Conservation (phyloP, 2,329 filamentous ascomycete genomes). For the Hymenoscyphus salicellus region DNA sequence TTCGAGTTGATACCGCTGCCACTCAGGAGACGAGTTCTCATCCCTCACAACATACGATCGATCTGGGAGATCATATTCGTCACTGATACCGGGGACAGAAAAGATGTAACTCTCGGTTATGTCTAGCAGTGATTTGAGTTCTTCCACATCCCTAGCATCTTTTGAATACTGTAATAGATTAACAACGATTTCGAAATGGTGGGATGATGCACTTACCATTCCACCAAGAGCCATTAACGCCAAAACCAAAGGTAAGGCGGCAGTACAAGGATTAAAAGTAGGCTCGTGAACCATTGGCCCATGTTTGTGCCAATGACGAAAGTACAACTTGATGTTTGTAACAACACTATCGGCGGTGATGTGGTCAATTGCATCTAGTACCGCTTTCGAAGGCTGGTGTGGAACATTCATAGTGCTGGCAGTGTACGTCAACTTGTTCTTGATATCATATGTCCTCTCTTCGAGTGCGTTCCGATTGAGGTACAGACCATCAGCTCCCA, state of each 20-base stretch:
- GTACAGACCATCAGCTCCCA: constrained; percentile 14
- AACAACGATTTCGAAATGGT: constrained; percentile 3
- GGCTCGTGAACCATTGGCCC: constrained; percentile 34
- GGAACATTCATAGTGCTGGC: constrained; percentile 23
- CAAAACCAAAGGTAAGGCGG: constrained; percentile 33
- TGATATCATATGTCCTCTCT: constrained; percentile 30
- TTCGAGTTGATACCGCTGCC: constrained; percentile 34
- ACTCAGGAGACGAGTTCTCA: constrained; percentile 27
- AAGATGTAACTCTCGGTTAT: constrained; percentile 31
- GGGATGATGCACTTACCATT: constrained; percentile 26
- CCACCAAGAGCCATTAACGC: constrained; percentile 34
- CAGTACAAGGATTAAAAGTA: constrained; percentile 32
- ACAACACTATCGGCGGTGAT: constrained; percentile 31
- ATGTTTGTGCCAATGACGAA: constrained; percentile 36
- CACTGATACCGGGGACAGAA: constrained; percentile 29
- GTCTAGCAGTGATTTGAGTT: constrained; percentile 29
- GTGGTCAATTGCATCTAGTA: constrained; percentile 30
- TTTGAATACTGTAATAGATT: constrained; percentile 29
- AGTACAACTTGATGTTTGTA: constrained; percentile 32
- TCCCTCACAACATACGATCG: constrained; percentile 26
- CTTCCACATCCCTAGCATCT: constrained; percentile 23
- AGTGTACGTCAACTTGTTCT: constrained; percentile 31
- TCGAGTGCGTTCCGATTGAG: constrained; percentile 27
- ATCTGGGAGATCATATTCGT: constrained; percentile 33
- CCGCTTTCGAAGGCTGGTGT: constrained; percentile 24